These are phyloP conservation scores for Thymus mandschuricus DNA, from an alignment of 257 asterid genomes.

Conservation along the genomic window DNA sequence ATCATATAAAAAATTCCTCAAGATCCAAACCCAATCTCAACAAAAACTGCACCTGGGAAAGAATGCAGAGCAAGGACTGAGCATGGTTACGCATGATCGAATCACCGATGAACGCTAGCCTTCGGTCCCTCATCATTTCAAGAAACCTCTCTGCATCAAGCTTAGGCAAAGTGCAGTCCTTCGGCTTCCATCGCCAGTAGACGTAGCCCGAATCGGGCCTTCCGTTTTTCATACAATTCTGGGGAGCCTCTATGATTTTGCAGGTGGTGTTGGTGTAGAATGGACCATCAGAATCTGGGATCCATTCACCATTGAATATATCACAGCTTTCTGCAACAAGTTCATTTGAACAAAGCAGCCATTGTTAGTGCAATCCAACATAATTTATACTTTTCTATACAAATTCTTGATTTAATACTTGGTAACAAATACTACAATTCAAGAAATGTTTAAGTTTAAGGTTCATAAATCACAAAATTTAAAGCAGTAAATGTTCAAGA, in stretches of 20 bases:
- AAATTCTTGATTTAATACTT: not conserved
- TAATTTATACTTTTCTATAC: not conserved
- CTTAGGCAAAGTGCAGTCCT: constrained; percentile 57
- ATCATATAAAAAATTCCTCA: constrained; percentile 2
- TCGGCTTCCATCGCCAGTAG: constrained; percentile 85
- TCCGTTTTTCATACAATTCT: constrained; percentile 79
- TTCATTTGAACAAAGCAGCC: not conserved
- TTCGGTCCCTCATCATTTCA: constrained; percentile 52
- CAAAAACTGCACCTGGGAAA: constrained; percentile 62
- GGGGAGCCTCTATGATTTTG: constrained; percentile 60
- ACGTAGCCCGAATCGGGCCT: constrained; percentile 67
- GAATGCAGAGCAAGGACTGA: constrained; percentile 78
- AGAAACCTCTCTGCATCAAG: constrained; percentile 59
- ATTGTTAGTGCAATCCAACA: not conserved
- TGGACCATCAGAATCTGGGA: constrained; percentile 62
- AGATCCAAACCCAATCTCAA: not conserved
- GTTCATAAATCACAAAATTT: not conserved
- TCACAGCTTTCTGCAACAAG: constrained; percentile 55
- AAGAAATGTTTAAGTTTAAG: not conserved
- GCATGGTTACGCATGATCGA: constrained; percentile 87
- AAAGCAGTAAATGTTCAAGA: not conserved
- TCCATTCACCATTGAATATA: constrained; percentile 75
- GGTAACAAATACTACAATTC: not conserved
- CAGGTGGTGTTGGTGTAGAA: constrained; percentile 62
- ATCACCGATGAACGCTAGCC: constrained; percentile 77